A percentile compares a stretch with the other conserved stretches of the same genome.
Evolutionary conservation across 2,329 filamentous ascomycete species (phyloP).

Genomic region (Periglandula ipomoeae): DNA sequence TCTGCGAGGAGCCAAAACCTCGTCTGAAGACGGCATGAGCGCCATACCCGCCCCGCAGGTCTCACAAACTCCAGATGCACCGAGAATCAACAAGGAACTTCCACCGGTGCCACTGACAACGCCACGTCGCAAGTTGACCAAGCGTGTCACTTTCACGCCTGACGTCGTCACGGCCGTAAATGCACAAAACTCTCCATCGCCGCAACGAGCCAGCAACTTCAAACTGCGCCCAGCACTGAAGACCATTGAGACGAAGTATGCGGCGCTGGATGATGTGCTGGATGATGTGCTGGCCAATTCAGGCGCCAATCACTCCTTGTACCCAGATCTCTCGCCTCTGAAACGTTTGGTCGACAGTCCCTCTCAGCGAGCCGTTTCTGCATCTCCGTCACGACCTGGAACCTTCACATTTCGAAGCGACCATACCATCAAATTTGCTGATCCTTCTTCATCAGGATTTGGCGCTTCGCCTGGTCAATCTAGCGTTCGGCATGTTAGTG

Average conservation of each 20-base stretch:
- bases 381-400: conserved; percentile 37
- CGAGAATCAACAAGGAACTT: conserved; percentile 40
- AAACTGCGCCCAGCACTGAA: conserved; percentile 27
- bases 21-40: conserved; percentile 31
- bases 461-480: conserved; percentile 49
- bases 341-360: conserved; percentile 21
- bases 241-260: conserved; percentile 17
- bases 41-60: conserved; percentile 36
- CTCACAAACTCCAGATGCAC: conserved; percentile 38
- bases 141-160: conserved; percentile 74
- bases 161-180: conserved; percentile 46
- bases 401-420: conserved; percentile 59
- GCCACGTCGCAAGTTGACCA: conserved; percentile 56
- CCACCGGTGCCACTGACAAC: conserved; percentile 49
- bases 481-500: conserved; percentile 50
- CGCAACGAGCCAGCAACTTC: conserved; percentile 40
- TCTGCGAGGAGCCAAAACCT: conserved; percentile 32
- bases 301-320: conserved; percentile 30
- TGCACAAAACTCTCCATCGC: conserved; percentile 45
- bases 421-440: conserved; percentile 51
- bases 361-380: conserved; percentile 15
- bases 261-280: conserved; percentile 19
- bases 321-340: conserved; percentile 43
- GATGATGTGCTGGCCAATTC: conserved; percentile 18
- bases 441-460: conserved; percentile 40